Base-by-base conservation (phyloP, 148 eudicot genomes). In the Vaccinium myrtillus region DNA sequence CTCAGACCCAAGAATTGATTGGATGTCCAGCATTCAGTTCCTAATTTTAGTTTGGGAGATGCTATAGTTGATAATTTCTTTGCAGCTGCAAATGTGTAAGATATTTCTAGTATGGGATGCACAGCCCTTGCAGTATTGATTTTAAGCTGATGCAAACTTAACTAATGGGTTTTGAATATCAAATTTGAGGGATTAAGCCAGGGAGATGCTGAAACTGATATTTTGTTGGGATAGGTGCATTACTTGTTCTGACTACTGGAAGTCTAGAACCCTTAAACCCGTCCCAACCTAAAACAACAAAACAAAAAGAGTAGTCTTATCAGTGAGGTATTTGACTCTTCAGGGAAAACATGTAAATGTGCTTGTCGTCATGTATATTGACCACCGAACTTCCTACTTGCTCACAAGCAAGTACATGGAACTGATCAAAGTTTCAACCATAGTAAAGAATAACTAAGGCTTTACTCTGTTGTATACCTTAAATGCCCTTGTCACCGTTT, bases 21-120 rank as follows among this genome's bases (percentile, higher is more conserved):
- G 43, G 18, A 69, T 69, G 12, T 30, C 39, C 74, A 27, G 39
- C 74, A 8, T 19, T 16, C 21, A 4, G 69, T 61, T 69, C 74
- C 74, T 69, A 69, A 12, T 69, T 58, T 78, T 16, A 76, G 85
- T 59, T 76, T 12, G 81, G 81, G 30, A 76, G 55, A 58, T 77
- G 14, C 30, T 36, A 46, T 13, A 36, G 25, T 14, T 71, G 16
- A 71, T 23, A 25, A 32, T 46, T 55, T 7, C 15, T 55, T n/a
- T 56, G 55, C 48, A 8, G 59, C 59, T 73, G 49, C 12, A 36
- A 49, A n/a, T 59, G 46, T 53, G 54, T 43, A 30, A 74, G 50
- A 56, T 21, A 25, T 83, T 46, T 75, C 78, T 18, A 61, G 27
- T 30, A 21, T 76, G 4, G 75, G 73, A 83, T 61, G 15, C 81